Percentiles rank a stretch among this genome's conserved stretches.
These are phyloP conservation scores for Myxozyma melibiosi DNA, from an alignment of 805 yeast genomes.

Conservation along the genomic window DNA sequence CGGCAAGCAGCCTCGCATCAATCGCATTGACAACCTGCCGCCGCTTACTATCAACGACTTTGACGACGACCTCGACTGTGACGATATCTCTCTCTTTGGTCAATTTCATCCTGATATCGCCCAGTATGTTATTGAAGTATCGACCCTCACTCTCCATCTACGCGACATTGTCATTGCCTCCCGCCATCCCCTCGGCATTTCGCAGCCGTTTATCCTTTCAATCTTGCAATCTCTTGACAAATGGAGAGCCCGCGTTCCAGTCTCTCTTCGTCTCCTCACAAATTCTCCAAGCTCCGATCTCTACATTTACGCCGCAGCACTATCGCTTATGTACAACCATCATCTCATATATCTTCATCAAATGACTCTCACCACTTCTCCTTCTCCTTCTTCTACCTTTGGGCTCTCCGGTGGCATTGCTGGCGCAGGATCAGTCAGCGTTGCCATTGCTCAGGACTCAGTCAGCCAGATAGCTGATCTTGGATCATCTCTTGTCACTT, in stretches of 20 bases:
- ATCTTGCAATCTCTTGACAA: constrained; percentile 1
- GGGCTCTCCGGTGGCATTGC: neutral
- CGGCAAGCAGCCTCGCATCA: constrained; percentile 9
- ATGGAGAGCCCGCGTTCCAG: constrained; percentile 7
- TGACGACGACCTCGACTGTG: neutral
- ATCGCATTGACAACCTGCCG: neutral
- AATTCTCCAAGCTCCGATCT: neutral
- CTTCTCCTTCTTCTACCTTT: neutral
- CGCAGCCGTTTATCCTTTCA: neutral
- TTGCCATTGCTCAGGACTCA: constrained; percentile 20
- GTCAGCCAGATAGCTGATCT: constrained; percentile 20
- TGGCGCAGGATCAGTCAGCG: neutral
- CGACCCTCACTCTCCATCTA: constrained; percentile 2
- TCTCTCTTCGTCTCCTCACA: neutral
- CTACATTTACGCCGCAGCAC: constrained; percentile 11
- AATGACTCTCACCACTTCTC: constrained; percentile 8
- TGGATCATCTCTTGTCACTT: constrained; percentile 20
- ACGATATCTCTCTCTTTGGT: neutral
- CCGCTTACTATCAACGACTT: constrained; percentile 4
- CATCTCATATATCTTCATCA: constrained; percentile 29
- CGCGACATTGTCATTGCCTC: constrained; percentile 8
- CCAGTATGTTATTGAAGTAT: constrained; percentile 5
- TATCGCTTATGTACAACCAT: constrained; percentile 25
- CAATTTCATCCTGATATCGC: neutral
- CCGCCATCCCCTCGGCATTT: neutral